phyloP scores from a whole-genome alignment of 768 basidiomycete species.

The Trametes punicea region DNA sequence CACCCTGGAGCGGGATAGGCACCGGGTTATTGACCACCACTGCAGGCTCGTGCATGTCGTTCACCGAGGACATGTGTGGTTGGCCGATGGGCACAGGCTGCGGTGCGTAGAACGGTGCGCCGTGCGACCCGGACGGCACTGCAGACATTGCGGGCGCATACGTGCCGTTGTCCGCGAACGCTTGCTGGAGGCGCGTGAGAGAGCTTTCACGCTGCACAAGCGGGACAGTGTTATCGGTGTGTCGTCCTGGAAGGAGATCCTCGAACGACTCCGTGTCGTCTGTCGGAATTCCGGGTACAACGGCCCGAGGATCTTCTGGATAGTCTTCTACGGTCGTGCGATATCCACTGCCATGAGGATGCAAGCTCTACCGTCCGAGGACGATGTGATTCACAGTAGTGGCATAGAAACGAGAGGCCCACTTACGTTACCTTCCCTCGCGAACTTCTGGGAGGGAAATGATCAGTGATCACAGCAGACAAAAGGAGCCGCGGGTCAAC shows the following conservation, averaged over 20 bases:
- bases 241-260: conserved; percentile 12
- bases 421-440: neutral
- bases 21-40: conserved; percentile 20
- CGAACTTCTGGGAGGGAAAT: neutral
- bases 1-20: conserved; percentile 8
- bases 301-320: conserved; percentile 8
- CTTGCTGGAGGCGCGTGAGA: conserved; percentile 25
- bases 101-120: conserved; percentile 20
- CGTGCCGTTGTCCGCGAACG: conserved; percentile 26
- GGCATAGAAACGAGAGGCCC: neutral
- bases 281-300: neutral
- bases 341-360: neutral
- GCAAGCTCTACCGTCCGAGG: neutral
- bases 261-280: conserved; percentile 20
- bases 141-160: conserved; percentile 19
- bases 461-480: neutral
- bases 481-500: no score
- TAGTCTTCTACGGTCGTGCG: conserved; percentile 20
- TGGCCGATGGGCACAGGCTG: conserved; percentile 6
- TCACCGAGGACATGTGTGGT: conserved; percentile 12
- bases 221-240: conserved; percentile 22
- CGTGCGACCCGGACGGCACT: conserved; percentile 20
- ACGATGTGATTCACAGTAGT: neutral
- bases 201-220: conserved; percentile 30
- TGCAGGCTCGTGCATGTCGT: conserved; percentile 21